phyloP scores from a whole-genome alignment of 352 stramenopile genomes.

The Peronospora tabacina region DNA sequence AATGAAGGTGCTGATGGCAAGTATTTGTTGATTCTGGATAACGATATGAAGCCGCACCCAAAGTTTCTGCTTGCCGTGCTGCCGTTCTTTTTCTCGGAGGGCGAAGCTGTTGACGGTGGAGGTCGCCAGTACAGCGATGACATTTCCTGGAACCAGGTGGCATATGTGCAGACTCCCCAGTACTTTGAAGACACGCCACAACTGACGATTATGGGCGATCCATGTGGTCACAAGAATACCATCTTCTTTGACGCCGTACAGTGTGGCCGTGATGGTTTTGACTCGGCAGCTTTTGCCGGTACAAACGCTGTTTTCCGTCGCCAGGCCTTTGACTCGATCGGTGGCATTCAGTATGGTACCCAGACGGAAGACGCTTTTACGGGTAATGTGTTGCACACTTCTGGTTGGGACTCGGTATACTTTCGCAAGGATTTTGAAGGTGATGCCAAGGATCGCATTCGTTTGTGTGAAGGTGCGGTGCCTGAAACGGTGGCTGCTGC shows the following conservation, averaged over 20 bases:
- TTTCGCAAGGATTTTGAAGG: constrained; percentile 88
- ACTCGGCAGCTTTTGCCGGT: constrained; percentile 82
- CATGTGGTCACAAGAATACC: constrained; percentile 85
- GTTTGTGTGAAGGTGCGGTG: constrained; percentile 73
- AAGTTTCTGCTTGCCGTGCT: constrained; percentile 84
- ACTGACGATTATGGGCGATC: constrained; percentile 79
- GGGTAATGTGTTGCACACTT: constrained; percentile 77
- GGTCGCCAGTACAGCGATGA: constrained; percentile 84
- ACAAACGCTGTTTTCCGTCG: constrained; percentile 87
- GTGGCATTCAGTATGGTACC: constrained; percentile 85
- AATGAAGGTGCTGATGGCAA: constrained; percentile 86
- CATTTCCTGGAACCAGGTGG: constrained; percentile 86
- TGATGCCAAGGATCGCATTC: constrained; percentile 79
- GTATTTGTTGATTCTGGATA: constrained; percentile 89
- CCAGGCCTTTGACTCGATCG: constrained; percentile 84
- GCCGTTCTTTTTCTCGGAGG: constrained; percentile 87
- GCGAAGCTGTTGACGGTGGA: constrained; percentile 73
- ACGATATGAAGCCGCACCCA: constrained; percentile 88
- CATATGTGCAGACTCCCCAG: constrained; percentile 86
- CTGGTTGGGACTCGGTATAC: constrained; percentile 83
- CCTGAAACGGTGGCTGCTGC: constrained; percentile 79
- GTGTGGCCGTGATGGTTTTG: constrained; percentile 82
- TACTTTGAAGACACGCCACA: constrained; percentile 87
- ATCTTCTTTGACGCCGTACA: constrained; percentile 89
- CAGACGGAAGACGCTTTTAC: constrained; percentile 89